Evolutionary conservation across 768 basidiomycete species (phyloP).

Genomic region (Mycena crocata): DNA sequence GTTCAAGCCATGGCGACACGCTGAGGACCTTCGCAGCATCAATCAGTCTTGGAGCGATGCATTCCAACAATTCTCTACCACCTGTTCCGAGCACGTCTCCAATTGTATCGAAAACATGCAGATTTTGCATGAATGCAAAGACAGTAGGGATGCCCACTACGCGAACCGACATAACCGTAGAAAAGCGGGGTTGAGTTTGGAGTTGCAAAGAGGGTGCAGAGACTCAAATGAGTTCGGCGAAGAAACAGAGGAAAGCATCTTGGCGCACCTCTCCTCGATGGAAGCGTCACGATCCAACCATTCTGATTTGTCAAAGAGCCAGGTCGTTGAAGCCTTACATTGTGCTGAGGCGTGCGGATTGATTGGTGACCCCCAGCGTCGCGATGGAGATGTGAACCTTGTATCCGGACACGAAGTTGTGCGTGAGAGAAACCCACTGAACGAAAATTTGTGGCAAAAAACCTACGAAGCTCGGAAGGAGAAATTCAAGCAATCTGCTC

Average conservation of each 20-base stretch:
- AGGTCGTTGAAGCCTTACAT: background rate
- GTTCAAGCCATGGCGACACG: slow-evolving; percentile 39
- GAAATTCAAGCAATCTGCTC: background rate
- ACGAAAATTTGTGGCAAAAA: background rate
- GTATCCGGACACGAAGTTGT: background rate
- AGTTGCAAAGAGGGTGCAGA: background rate
- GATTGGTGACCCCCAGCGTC: background rate
- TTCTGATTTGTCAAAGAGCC: background rate
- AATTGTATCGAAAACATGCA: slow-evolving; percentile 25
- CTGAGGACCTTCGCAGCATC: background rate
- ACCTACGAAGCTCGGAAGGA: background rate
- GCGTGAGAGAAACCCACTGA: background rate
- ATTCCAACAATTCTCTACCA: background rate
- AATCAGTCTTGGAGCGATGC: background rate
- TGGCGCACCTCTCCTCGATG: background rate
- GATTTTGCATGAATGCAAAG: slow-evolving; percentile 11
- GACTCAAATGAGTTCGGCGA: background rate
- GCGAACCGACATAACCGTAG: background rate
- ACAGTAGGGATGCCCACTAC: slow-evolving; percentile 18
- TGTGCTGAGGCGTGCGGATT: background rate
- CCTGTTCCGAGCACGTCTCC: slow-evolving; percentile 10
- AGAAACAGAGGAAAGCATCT: background rate
- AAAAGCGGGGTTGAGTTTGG: background rate
- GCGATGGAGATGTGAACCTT: no score
- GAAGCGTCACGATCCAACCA: background rate